A percentile compares a stretch with the other conserved stretches of the same genome.
These are phyloP conservation scores for Rachicladosporium sp. DNA, from an alignment of 2,329 filamentous ascomycete genomes.

Conservation along the genomic window DNA sequence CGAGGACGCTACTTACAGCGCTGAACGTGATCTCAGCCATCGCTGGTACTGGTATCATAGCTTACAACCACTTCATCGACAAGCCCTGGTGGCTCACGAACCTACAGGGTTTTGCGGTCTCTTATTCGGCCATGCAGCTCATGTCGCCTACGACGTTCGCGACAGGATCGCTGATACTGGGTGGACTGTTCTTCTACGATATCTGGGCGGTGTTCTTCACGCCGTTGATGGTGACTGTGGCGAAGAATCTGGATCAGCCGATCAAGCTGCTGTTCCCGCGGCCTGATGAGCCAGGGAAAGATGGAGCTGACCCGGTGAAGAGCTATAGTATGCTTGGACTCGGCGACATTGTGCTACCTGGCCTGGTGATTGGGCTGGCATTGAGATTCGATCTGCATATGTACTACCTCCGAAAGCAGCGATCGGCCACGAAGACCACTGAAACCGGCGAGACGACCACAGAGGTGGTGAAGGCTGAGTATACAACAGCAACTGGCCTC, in stretches of 20 bases:
- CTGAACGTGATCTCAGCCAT: slow-evolving; percentile 46
- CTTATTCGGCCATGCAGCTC: slow-evolving; percentile 67
- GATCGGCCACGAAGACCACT: slow-evolving; percentile 30
- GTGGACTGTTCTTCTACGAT: slow-evolving; percentile 83
- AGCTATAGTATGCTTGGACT: slow-evolving; percentile 66
- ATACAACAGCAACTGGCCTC: slow-evolving; percentile 45
- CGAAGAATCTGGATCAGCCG: slow-evolving; percentile 77
- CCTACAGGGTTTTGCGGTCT: slow-evolving; percentile 74
- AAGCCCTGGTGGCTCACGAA: slow-evolving; percentile 69
- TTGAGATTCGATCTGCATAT: slow-evolving; percentile 85
- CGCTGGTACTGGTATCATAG: slow-evolving; percentile 41
- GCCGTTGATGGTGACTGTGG: slow-evolving; percentile 78
- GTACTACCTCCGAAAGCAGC: slow-evolving; percentile 60
- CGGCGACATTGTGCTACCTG: slow-evolving; percentile 87
- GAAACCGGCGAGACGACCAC: slow-evolving; percentile 11
- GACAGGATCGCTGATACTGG: slow-evolving; percentile 66
- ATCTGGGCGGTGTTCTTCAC: slow-evolving; percentile 87
- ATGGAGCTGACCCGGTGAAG: slow-evolving; percentile 28
- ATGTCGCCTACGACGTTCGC: slow-evolving; percentile 82
- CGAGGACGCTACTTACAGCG: slow-evolving; percentile 39
- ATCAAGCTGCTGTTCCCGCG: slow-evolving; percentile 80
- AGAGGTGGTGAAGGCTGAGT: slow-evolving; percentile 26
- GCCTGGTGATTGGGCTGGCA: slow-evolving; percentile 77
- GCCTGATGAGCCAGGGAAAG: slow-evolving; percentile 30
- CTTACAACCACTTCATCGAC: slow-evolving; percentile 51